phyloP scores from a whole-genome alignment of 768 basidiomycete genomes.

The Suillus clintonianus region DNA sequence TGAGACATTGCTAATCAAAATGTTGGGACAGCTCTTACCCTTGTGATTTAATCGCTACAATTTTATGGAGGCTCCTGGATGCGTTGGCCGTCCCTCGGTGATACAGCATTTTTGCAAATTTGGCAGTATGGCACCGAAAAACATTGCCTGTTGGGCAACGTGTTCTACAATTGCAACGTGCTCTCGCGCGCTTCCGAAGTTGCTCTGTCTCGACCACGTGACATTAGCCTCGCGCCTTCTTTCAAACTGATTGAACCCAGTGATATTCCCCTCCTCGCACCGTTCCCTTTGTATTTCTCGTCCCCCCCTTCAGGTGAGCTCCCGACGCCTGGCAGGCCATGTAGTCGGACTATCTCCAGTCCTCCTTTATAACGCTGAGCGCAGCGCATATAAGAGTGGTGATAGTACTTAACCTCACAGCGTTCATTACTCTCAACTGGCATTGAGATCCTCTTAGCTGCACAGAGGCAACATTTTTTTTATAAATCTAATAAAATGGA shows the following conservation, averaged over 20 bases:
- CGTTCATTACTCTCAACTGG: background rate
- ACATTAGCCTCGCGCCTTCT: background rate
- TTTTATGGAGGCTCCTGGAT: background rate
- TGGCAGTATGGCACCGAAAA: background rate
- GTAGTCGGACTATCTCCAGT: background rate
- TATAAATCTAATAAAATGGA: background rate
- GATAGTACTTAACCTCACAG: background rate
- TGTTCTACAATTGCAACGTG: conserved; percentile 26
- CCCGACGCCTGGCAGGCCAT: too few species aligned
- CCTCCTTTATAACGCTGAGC: background rate
- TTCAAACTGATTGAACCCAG: background rate
- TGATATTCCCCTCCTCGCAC: background rate
- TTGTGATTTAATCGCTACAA: background rate
- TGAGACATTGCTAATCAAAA: background rate
- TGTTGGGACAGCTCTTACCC: background rate
- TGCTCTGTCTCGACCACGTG: conserved; percentile 30
- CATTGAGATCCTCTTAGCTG: background rate
- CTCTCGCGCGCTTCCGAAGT: conserved; percentile 20
- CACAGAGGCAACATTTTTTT: background rate
- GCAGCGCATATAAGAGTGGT: background rate
- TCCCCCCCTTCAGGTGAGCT: conserved; percentile 17
- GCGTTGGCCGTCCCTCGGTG: background rate
- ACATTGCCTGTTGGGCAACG: background rate
- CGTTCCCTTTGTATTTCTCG: conserved; percentile 19
- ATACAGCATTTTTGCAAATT: background rate